Conservation (phyloP, 2,329 filamentous ascomycete genomes). For the Metarhizium rileyi region DNA sequence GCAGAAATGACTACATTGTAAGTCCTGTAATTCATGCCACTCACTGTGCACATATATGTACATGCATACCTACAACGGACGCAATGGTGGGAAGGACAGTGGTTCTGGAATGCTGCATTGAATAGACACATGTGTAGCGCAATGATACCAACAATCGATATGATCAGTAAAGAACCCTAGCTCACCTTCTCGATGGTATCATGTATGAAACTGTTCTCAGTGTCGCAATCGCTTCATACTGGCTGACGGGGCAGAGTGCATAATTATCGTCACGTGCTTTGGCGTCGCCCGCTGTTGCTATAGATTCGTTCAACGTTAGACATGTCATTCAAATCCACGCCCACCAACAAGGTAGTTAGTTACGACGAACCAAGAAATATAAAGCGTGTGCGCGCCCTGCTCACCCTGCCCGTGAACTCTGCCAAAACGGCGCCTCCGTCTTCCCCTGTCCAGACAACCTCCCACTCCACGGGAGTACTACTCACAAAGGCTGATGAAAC, state of each 20-base stretch:
- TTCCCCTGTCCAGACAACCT: too few relatives aligned
- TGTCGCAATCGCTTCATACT: background rate
- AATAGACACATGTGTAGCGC: background rate
- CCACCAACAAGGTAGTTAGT: too few relatives aligned
- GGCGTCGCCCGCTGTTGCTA: constrained; percentile 14
- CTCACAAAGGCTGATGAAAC: too few relatives aligned
- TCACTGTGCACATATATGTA: background rate
- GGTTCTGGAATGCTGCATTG: background rate
- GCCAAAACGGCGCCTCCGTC: too few relatives aligned
- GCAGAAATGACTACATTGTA: background rate
- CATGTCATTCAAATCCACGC: background rate
- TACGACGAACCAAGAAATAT: too few relatives aligned
- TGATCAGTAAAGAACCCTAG: background rate
- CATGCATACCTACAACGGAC: background rate
- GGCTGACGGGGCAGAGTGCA: background rate
- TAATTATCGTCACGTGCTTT: constrained; percentile 9
- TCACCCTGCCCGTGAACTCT: too few relatives aligned
- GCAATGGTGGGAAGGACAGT: background rate
- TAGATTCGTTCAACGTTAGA: constrained; percentile 9
- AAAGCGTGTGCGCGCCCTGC: too few relatives aligned
- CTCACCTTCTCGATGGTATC: background rate
- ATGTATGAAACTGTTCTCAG: too few relatives aligned
- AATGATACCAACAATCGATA: background rate
- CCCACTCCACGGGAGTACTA: too few relatives aligned
- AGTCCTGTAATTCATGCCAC: background rate